phyloP scores from a whole-genome alignment of 495 filamentous ascomycete genomes.

The Lasiosphaeria miniovina region DNA sequence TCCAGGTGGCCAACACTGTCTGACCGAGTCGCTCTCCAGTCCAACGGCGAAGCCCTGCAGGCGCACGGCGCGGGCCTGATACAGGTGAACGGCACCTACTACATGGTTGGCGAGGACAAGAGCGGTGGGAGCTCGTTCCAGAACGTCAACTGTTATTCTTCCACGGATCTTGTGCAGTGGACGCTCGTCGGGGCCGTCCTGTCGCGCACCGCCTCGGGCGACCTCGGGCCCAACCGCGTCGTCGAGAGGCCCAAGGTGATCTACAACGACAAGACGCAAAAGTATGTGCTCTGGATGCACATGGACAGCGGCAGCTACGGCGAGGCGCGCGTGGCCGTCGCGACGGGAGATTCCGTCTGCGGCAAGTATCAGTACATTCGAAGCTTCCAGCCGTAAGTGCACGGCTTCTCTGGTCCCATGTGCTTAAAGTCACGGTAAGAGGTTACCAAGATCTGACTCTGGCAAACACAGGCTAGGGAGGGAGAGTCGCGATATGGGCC shows the following conservation, averaged over 20 bases:
- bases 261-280: slow-evolving; percentile 51
- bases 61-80: slow-evolving; percentile 57
- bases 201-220: slow-evolving; percentile 46
- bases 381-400: slow-evolving; percentile 27
- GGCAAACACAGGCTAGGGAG: slow-evolving; percentile 2
- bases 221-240: slow-evolving; percentile 59
- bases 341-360: slow-evolving; percentile 55
- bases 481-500: slow-evolving; percentile 55
- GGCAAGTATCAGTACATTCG: slow-evolving; percentile 47
- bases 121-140: slow-evolving; percentile 54
- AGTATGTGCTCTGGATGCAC: slow-evolving; percentile 64
- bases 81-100: slow-evolving; percentile 54
- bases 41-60: slow-evolving; percentile 57
- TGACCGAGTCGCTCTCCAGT: slow-evolving; percentile 23
- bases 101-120: slow-evolving; percentile 67
- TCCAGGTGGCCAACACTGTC: neutral
- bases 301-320: slow-evolving; percentile 61
- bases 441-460: neutral
- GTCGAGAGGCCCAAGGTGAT: slow-evolving; percentile 67
- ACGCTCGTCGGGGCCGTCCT: slow-evolving; percentile 55
- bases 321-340: slow-evolving; percentile 63
- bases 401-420: neutral
- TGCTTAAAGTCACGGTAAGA: neutral
- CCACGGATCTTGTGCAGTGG: slow-evolving; percentile 61
- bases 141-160: slow-evolving; percentile 58